Base-by-base conservation (phyloP, 2,329 filamentous ascomycete species). In the Botrytis pseudocinerea region DNA sequence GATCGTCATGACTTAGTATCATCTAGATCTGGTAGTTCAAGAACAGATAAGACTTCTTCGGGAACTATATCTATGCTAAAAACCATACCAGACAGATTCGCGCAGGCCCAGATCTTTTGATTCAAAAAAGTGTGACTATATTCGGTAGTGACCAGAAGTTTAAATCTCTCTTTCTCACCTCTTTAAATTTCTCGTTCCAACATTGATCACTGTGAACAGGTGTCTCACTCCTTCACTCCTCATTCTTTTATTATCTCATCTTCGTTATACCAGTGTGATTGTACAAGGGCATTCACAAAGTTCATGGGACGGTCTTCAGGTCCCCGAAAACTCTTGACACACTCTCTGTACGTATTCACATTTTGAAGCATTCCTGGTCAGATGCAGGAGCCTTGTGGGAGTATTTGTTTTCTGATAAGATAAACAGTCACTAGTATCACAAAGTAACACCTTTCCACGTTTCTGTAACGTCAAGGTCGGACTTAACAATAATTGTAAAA, bases 301-400 rank as follows among this genome's bases (percentile, higher is more conserved):
- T 61, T 25, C 32, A 44, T 42, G 59, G 38, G 40, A 32, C 48
- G 28, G 28, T 60, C 12, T 18, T 61, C 25, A 69, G 35, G 32
- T 38, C 22, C 25, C 42, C 51, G 16, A 32, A 40, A 28, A 46
- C 22, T 22, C 54, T 69, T 60, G 54, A 61, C 38, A 68, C 32
- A 38, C 54, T 42, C 62, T 59, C 4, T 69, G 70, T 72, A 69
- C 48, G 70, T 72, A 68, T 69, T 68, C 48, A 68, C 6, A 57
- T 66, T 48, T 16, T n/a, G n/a, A 44, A 5, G 5, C n/a, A 42
- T 60, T 44, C 14, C 48, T 68, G 38, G 48, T 71, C 14, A 60
- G 16, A 44, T 71, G 48, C 62, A 44, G 28, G 38, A 60, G 20
- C n/a, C 28, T 35, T 40, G 51, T 38, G 51, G 38, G 25, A 59